These are phyloP conservation scores for Prunus kanzakura DNA, from an alignment of 306 rosid genomes.

Conservation along the genomic window DNA sequence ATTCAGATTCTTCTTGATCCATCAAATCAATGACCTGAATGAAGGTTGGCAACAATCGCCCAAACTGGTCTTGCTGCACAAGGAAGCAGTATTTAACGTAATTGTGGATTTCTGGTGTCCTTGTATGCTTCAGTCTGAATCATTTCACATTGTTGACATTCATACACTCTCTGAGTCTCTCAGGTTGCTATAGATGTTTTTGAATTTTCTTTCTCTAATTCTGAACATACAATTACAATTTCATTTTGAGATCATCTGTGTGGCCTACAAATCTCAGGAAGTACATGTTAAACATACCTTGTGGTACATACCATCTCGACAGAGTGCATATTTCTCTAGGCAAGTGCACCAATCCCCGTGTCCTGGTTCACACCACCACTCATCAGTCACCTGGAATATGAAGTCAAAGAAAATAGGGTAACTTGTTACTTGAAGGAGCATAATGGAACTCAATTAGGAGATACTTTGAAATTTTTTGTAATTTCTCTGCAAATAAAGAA, in stretches of 20 bases:
- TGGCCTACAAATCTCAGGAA: constrained; percentile 6
- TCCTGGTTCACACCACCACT: constrained; percentile 99
- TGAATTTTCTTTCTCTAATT: no score
- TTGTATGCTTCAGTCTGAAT: not conserved
- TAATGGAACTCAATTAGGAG: not conserved
- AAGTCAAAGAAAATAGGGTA: not conserved
- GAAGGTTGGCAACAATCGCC: constrained; percentile 83
- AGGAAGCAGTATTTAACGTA: not conserved
- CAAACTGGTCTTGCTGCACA: constrained; percentile 91
- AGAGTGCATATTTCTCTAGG: constrained; percentile 76
- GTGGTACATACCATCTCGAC: constrained; percentile 96
- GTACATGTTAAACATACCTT: constrained; percentile 55
- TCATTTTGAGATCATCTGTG: not conserved
- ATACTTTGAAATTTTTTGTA: not conserved
- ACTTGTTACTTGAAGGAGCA: not conserved
- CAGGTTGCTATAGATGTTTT: no score
- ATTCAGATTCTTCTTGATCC: constrained; percentile 82
- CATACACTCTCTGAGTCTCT: not conserved
- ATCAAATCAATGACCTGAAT: constrained; percentile 88
- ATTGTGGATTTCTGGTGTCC: not conserved
- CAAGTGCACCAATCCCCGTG: constrained; percentile 97
- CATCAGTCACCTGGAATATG: constrained; percentile 69
- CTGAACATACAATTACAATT: not conserved
- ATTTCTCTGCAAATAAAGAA: not conserved
- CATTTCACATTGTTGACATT: not conserved